These are phyloP conservation scores for Geotrichum carabidarum DNA, from an alignment of 1,139 yeast genomes.

Conservation along the genomic window DNA sequence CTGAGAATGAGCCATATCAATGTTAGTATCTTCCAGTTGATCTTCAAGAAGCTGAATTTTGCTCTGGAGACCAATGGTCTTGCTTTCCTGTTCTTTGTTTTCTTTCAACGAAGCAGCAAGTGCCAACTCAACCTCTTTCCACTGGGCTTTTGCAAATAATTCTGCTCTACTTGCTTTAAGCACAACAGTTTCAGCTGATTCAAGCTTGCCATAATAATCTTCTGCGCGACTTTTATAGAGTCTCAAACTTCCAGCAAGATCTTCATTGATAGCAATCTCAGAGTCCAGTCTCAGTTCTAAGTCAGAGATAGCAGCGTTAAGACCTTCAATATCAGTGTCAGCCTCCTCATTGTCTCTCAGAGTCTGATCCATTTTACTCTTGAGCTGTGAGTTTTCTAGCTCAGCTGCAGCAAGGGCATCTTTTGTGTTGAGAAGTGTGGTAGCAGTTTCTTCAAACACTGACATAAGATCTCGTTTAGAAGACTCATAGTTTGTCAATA, in stretches of 20 bases:
- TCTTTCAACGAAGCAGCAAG: constrained; percentile 58
- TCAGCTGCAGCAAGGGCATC: constrained; percentile 43
- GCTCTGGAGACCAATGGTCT: constrained; percentile 53
- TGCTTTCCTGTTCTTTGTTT: constrained; percentile 53
- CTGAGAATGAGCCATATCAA: constrained; percentile 51
- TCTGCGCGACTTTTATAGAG: constrained; percentile 70
- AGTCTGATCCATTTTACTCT: constrained; percentile 36
- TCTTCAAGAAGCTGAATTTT: constrained; percentile 54
- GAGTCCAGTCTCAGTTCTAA: constrained; percentile 50
- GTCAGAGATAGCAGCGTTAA: constrained; percentile 19
- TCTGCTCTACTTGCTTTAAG: constrained; percentile 59
- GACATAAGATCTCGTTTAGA: constrained; percentile 46
- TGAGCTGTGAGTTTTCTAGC: constrained; percentile 52
- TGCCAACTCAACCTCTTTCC: constrained; percentile 51
- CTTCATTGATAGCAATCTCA: constrained; percentile 46
- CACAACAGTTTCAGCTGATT: constrained; percentile 73
- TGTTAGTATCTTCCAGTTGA: constrained; percentile 53
- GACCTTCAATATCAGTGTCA: constrained; percentile 24
- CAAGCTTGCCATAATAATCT: constrained; percentile 67
- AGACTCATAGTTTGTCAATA: constrained; percentile 26
- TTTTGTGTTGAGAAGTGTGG: constrained; percentile 48
- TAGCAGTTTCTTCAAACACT: constrained; percentile 54
- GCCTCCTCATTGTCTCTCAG: constrained; percentile 29
- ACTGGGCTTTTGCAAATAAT: constrained; percentile 50
- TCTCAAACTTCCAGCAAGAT: constrained; percentile 50